phyloP scores from a whole-genome alignment of 345 rosid species.

The Sapria himalayana region DNA sequence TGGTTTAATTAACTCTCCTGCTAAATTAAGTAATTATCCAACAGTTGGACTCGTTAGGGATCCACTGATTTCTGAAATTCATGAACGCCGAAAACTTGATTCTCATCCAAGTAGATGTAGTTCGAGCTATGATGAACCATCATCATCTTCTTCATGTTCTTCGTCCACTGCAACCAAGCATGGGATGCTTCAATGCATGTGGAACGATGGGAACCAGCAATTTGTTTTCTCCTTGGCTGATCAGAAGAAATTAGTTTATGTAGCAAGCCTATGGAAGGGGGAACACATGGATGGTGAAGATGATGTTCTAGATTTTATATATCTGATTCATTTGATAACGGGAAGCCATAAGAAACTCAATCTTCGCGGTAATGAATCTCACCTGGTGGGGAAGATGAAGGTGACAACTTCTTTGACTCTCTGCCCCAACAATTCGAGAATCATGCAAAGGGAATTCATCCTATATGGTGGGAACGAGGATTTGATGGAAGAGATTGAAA shows the following conservation, averaged over 20 bases:
- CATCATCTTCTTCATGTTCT: constrained; percentile 24
- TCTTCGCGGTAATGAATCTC: constrained; percentile 14
- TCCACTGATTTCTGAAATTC: constrained; percentile 5
- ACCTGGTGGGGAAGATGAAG: constrained; percentile 48
- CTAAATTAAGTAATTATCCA: constrained; percentile 16
- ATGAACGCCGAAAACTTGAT: constrained; percentile 12
- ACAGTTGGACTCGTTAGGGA: constrained; percentile 12
- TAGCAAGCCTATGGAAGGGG: constrained; percentile 29
- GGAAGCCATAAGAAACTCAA: constrained; percentile 19
- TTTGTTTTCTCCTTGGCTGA: constrained; percentile 68
- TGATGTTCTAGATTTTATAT: constrained; percentile 21
- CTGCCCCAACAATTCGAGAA: constrained; percentile 23
- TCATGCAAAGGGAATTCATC: constrained; percentile 56
- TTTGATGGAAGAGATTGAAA: constrained; percentile 14
- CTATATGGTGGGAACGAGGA: constrained; percentile 31
- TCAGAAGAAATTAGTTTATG: constrained; percentile 37
- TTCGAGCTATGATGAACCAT: constrained; percentile 28
- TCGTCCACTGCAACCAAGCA: constrained; percentile 26
- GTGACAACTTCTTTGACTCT: constrained; percentile 38
- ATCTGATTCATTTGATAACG: constrained; percentile 34
- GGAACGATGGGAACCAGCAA: constrained; percentile 46
- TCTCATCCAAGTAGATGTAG: constrained; percentile 37
- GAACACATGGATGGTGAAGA: constrained; percentile 13
- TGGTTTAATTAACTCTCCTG: constrained; percentile 19
- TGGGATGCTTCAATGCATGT: constrained; percentile 61